A percentile compares a stretch with the other conserved stretches of the same genome.
Evolutionary conservation across 2,329 filamentous ascomycete species (phyloP).

Genomic region (Colletotrichum endophyticum): DNA sequence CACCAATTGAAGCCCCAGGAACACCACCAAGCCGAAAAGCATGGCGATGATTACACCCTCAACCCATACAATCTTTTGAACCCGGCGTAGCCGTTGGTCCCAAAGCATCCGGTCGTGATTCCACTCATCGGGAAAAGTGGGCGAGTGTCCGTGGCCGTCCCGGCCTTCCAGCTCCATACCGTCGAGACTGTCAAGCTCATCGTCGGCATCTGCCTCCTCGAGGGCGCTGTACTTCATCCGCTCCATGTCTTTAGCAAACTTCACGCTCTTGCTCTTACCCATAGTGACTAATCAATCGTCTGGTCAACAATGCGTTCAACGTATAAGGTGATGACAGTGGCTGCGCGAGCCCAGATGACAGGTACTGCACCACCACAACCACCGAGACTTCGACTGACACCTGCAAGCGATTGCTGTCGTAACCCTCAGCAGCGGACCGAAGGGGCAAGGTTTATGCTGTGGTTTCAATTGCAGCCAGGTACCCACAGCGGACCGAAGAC

Average conservation of each 20-base stretch:
- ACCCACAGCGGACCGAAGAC: not conserved
- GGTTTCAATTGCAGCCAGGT: not conserved
- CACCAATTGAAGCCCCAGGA: not conserved
- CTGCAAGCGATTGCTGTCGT: not conserved
- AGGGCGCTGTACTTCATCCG: not conserved
- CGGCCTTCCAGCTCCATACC: not conserved
- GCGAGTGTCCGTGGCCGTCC: not conserved
- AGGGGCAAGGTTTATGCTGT: not conserved
- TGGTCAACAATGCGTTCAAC: not conserved
- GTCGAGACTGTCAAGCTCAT: not conserved
- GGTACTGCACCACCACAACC: not conserved
- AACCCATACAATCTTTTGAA: not conserved
- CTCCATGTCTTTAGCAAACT: not conserved
- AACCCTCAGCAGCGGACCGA: not conserved
- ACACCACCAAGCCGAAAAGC: not conserved
- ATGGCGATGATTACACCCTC: not conserved
- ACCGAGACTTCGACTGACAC: not conserved
- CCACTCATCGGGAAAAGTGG: conserved; percentile 3
- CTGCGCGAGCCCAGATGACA: not conserved
- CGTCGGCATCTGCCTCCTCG: not conserved
- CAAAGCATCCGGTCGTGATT: not conserved
- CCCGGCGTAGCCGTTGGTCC: not conserved
- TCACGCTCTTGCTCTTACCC: not conserved
- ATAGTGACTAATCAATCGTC: not conserved
- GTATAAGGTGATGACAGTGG: not conserved